Conservation (phyloP, 2,329 filamentous ascomycete species). For the Ambrosiella cleistominuta region DNA sequence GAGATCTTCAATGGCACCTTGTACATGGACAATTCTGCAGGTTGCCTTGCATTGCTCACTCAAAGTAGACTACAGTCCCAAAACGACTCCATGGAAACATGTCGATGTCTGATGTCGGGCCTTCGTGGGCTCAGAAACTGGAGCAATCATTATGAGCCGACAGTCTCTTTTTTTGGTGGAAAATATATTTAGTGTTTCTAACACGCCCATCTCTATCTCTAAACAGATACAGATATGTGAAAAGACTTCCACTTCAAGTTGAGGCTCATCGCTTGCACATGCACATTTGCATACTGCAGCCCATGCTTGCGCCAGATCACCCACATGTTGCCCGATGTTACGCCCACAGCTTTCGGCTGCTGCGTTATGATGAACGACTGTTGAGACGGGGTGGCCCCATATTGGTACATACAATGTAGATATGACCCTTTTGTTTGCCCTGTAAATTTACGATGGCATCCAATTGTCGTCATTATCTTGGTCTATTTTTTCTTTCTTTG, state of each 20-base stretch:
- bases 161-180: no score
- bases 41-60: neutral
- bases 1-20: neutral
- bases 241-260: neutral
- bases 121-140: no score
- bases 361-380: neutral
- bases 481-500: neutral
- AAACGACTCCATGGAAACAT: neutral
- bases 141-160: no score
- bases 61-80: neutral
- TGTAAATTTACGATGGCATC: no score
- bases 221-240: no score
- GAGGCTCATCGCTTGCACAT: neutral
- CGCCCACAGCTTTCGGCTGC: neutral
- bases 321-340: neutral
- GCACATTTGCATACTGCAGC: neutral
- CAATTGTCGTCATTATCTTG: neutral
- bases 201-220: no score
- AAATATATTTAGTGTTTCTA: no score
- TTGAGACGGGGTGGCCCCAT: neutral
- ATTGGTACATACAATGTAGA: neutral
- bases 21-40: neutral
- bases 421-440: no score
- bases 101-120: neutral
- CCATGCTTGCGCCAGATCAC: neutral